A percentile compares a stretch with the other conserved stretches of the same genome.
Conservation (phyloP, 1,284 basidiomycete species). For the Leccinum fallax region DNA sequence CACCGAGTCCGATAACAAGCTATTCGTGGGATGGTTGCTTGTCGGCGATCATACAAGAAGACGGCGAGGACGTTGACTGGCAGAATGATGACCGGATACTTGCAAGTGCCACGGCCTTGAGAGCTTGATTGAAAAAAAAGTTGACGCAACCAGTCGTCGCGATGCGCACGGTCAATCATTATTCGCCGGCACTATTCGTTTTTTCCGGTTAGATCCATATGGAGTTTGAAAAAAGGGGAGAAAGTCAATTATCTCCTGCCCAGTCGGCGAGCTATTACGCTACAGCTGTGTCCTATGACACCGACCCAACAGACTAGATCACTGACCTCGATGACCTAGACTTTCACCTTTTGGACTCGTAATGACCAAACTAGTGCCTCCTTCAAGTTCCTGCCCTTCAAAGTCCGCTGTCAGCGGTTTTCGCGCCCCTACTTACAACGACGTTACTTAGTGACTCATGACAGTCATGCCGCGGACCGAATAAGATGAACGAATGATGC, state of each 20-base stretch:
- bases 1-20: conserved; percentile 17
- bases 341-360: not conserved
- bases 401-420: not conserved
- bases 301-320: not conserved
- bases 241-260: not conserved
- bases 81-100: conserved; percentile 6
- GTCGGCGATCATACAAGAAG: conserved; percentile 21
- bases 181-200: conserved; percentile 18
- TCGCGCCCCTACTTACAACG: not conserved
- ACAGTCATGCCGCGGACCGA: conserved; percentile 22
- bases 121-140: not conserved
- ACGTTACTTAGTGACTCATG: not conserved
- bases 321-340: not conserved
- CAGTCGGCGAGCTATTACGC: not conserved
- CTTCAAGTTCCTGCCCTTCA: not conserved
- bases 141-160: not conserved
- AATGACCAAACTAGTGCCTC: not conserved
- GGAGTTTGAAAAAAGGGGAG: not conserved
- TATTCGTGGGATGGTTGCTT: conserved; percentile 20
- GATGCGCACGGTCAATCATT: not conserved
- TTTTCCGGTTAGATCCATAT: not conserved
- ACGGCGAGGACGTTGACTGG: conserved; percentile 19
- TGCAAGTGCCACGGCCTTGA: not conserved
- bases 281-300: not conserved
- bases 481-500: conserved; percentile 2